Percentiles rank a stretch among this genome's conserved stretches.
These are phyloP conservation scores for Aspergillus sojae DNA, from an alignment of 2,329 filamentous ascomycete genomes.

Conservation along the genomic window DNA sequence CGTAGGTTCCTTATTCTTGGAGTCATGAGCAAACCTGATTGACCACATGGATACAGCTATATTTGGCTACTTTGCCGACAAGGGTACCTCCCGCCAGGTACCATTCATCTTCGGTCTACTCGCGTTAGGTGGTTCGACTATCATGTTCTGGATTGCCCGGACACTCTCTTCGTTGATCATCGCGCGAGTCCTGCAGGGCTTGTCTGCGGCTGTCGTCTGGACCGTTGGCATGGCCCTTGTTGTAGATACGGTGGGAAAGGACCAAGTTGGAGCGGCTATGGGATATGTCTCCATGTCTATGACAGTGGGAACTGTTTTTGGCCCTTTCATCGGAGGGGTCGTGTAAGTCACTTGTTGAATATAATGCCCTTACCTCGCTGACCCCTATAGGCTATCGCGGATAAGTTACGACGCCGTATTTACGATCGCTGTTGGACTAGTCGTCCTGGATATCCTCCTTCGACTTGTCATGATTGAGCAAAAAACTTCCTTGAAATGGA, in stretches of 20 bases:
- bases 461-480: conserved; percentile 61
- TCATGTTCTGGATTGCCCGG: conserved; percentile 56
- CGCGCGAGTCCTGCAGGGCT: conserved; percentile 60
- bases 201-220: conserved; percentile 63
- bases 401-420: conserved; percentile 36
- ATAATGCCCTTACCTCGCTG: background rate
- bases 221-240: conserved; percentile 62
- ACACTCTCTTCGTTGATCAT: conserved; percentile 51
- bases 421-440: conserved; percentile 46
- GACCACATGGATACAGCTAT: conserved; percentile 22
- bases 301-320: conserved; percentile 58
- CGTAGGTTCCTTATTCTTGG: conserved; percentile 23
- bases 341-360: conserved; percentile 46
- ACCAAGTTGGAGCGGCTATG: conserved; percentile 63
- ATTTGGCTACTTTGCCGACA: conserved; percentile 53
- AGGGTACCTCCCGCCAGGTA: conserved; percentile 52
- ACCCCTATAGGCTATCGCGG: conserved; percentile 22
- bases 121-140: conserved; percentile 55
- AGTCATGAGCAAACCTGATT: background rate
- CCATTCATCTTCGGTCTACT: conserved; percentile 62
- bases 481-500: conserved; percentile 20
- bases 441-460: conserved; percentile 62
- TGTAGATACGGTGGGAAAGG: conserved; percentile 60
- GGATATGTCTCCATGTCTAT: conserved; percentile 56
- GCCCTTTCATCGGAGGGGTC: conserved; percentile 62